Base-by-base conservation (phyloP, 2,329 filamentous ascomycete species). In the Alternaria metachromatica region DNA sequence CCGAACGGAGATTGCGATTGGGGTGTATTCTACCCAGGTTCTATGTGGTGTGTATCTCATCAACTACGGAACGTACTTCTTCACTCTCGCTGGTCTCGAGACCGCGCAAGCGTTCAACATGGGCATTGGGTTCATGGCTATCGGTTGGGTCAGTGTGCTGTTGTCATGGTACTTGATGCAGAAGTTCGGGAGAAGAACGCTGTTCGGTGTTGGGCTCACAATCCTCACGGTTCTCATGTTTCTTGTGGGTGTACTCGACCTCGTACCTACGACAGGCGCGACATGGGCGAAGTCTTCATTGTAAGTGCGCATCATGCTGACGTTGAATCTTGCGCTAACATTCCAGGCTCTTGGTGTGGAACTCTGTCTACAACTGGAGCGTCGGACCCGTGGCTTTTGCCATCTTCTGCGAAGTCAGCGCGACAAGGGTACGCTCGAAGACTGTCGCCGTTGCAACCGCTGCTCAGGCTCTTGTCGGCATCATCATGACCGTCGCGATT, bases 1-100 rank as follows among this genome's bases (percentile, higher is more conserved):
- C 68, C 87, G 93, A 13, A 96, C 93, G 3, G 92, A 92, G 74
- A 87, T 89, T 64, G 84, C 87, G 18, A 86, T 85, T 63, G 78
- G 81, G 68, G 76, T 76, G n/a, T 84, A 81, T 73, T 74, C 79
- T 5, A 82, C 81, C 18, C 82, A 84, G 58, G 81, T 80, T 9
- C 70, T 83, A 4, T 77, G 76, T 33, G 82, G 82, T 6, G 81
- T 79, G 65, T 78, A 77, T 23, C 78, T 83, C 58, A 77, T 75
- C 59, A 80, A 81, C 62, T 83, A 82, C 58, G n/a, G 18, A 20
- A 21, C 20, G 11, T 21, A 45, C 11, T 45, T 45, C 6, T 45
- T 20, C 20, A 21, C n/a, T 1, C 43, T 20, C n/a, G 43, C 43
- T 20, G 43, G 43, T 20, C 43, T 45, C 1, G n/a, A 20, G n/a